These are phyloP conservation scores for Cajanus cajan DNA, from an alignment of 306 rosid species.

Conservation along the genomic window DNA sequence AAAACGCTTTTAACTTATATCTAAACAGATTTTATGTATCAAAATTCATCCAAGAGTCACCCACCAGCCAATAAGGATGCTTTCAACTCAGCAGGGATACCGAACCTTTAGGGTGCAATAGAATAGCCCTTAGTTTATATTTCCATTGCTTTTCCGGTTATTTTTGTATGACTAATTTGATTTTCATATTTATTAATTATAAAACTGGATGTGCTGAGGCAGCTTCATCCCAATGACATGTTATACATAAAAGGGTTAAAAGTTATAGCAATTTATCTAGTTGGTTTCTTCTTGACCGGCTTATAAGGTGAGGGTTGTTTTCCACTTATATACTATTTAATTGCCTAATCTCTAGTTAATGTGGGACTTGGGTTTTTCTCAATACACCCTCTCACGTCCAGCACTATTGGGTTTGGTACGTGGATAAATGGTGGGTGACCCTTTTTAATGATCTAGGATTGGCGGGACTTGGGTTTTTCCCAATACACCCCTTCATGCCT, in stretches of 20 bases:
- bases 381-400: no score
- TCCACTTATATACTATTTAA: no score
- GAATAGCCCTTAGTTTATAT: conserved; percentile 14
- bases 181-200: background rate
- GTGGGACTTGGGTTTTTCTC: no score
- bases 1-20: no score
- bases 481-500: no score
- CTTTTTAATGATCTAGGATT: no score
- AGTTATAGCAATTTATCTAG: background rate
- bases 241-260: conserved; percentile 4
- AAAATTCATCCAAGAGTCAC: conserved; percentile 23
- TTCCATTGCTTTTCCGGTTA: background rate
- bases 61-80: conserved; percentile 28
- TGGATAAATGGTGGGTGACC: no score
- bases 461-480: no score
- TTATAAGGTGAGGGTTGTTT: no score
- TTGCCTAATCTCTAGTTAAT: no score
- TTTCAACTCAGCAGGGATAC: conserved; percentile 24
- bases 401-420: no score
- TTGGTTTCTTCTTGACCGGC: background rate
- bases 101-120: conserved; percentile 23
- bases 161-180: background rate
- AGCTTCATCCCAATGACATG: background rate
- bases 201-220: conserved; percentile 23
- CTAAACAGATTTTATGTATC: no score